Base-by-base conservation (phyloP, 768 basidiomycete species). In the Nevesoporus exiguus region DNA sequence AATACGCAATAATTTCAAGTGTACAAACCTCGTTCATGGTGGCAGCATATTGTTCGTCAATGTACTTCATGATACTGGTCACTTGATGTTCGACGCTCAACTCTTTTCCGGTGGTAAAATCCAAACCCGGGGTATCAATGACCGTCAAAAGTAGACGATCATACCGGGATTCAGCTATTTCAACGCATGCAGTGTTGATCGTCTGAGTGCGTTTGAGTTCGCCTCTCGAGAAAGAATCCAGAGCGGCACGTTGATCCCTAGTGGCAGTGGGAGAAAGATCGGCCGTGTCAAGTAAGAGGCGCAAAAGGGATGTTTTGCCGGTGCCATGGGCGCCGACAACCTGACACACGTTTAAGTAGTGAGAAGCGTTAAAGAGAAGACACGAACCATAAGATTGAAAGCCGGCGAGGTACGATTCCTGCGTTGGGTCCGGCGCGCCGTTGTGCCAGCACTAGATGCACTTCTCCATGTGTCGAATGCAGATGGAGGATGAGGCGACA, bases 121-220 rank as follows among this genome's bases (percentile, higher is more conserved):
- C 90, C 47, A 93, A 72, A 6, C 91, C 91, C 27, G 91, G 91
- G 2, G 92, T 93, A 62, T 94, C 91, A 57, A 90, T 87, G 52
- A 90, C 88, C 14, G 86, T 86, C 61, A 94, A 79, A 22, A 86
- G 69, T 43, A 93, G 75, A 34, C 91, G 78, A 67, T 93, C 91
- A 61, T 84, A 87, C 59, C 84, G 82, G 43, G 86, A 89, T 71
- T 93, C 92, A 76, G 81, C 84, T 52, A 93, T 90, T 71, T 93
- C 92, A 42, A 90, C 75, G 58, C 82, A 84, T 3, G 85, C 86
- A 2, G 84, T 80, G 59, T 84, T 75, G 44, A 93, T 86, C 5
- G 73, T 59, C 56, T 78, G 77, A 14, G 91, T 92, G 8, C 77
- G 69, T 66, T 83, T 84, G 48, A 80, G 73, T 15, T 78, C 66